Evolutionary conservation across 2,329 filamentous ascomycete species (phyloP).

Genomic region (Westerdykella aurantiaca): DNA sequence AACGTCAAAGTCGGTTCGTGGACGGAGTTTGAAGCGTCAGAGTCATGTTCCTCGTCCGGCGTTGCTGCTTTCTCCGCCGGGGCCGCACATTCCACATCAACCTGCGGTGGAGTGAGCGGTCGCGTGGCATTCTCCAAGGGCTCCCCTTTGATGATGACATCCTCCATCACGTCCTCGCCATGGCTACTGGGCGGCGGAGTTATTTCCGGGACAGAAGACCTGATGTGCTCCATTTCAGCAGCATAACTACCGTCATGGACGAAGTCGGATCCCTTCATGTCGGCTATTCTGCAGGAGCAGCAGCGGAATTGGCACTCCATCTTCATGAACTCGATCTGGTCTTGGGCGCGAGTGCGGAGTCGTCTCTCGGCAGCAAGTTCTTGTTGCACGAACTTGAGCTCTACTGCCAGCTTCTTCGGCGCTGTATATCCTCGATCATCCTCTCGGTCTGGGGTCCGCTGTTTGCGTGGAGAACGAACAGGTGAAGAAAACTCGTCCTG

Average conservation of each 20-base stretch:
- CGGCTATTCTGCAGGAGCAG: conserved; percentile 53
- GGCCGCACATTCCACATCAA: conserved; percentile 10
- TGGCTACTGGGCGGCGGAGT: conserved; percentile 60
- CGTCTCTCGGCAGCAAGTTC: conserved; percentile 50
- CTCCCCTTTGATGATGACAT: conserved; percentile 20
- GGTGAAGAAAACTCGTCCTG: conserved; percentile 61
- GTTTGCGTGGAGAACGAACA: conserved; percentile 46
- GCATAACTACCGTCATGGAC: conserved; percentile 34
- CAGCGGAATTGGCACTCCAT: conserved; percentile 65
- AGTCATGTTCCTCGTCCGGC: background rate
- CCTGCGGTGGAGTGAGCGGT: conserved; percentile 16
- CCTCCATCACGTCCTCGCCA: conserved; percentile 39
- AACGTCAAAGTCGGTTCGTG: conserved; percentile 25
- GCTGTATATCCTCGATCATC: conserved; percentile 45
- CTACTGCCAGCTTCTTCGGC: conserved; percentile 41
- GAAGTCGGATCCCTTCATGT: conserved; percentile 36
- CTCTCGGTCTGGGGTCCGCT: conserved; percentile 40
- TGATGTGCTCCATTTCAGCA: conserved; percentile 35
- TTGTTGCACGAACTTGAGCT: conserved; percentile 46
- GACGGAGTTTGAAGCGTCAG: conserved; percentile 7
- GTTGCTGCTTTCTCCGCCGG: no score
- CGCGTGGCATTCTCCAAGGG: conserved; percentile 4
- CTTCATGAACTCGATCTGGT: conserved; percentile 70
- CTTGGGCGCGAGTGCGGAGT: conserved; percentile 62
- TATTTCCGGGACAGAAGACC: conserved; percentile 49